Base-by-base conservation (phyloP, 1,284 basidiomycete genomes). In the Mycosarcoma mackinlayi region DNA sequence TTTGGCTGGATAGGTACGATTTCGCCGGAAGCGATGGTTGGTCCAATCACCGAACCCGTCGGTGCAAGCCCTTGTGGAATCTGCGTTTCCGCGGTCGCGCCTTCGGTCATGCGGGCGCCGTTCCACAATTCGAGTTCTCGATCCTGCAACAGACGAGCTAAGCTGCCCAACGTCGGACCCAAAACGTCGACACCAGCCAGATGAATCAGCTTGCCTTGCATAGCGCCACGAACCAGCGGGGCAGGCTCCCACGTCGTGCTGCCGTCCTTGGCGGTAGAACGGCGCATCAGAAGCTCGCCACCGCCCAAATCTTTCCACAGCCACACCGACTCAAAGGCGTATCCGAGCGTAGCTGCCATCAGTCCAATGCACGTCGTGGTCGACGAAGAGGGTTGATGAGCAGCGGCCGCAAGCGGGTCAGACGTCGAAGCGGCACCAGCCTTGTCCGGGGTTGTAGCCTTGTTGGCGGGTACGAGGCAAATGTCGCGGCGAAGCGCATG, bases 161-260 rank as follows among this genome's bases (percentile, higher is more conserved):
- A 48, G 40, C 69, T 75, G 18, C 76, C 76, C 11, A 83, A 59
- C 8, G 82, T 84, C 6, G 82, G 61, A 3, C 83, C 83, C 9
- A 84, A 67, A 14, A 83, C 79, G 40, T 84, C 83, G 30, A 83
- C 73, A 5, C 83, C 83, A 8, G 83, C 81, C n/a, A 84, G 69
- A 48, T 83, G 82, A 25, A 84, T 79, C 8, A 84, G 66, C 30
- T 73, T 73, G 23, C 82, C 83, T n/a, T 75, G 62, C 54, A 77
- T 67, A n/a, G 81, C 79, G n/a, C 79, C 81, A 6, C 58, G 45
- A 4, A 77, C 70, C 3, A 84, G 61, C 9, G 78, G 73, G 25
- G 77, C 76, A 2, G 80, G 76, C 56, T 79, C 76, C 78, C 80
- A 83, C 1, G 76, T 75, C 2, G 80, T 82, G 30, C 67, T 65